phyloP scores from a whole-genome alignment of 106 monocot species.

The Allium cepa region DNA sequence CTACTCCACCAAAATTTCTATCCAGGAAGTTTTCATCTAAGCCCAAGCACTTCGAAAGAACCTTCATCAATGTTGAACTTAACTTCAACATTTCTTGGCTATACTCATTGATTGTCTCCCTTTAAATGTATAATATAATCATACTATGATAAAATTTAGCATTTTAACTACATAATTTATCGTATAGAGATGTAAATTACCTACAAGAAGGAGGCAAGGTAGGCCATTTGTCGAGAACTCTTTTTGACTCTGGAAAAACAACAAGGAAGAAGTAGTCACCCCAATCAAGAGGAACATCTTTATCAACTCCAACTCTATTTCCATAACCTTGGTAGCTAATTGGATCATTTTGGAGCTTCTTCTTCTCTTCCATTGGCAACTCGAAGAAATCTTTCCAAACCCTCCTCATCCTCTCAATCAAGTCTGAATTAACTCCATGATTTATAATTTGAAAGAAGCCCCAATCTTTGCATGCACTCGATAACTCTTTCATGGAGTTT shows the following conservation, averaged over 20 bases:
- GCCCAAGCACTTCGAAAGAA: slow-evolving; percentile 15
- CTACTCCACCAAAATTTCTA: slow-evolving; percentile 9
- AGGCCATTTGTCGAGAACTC: slow-evolving; percentile 26
- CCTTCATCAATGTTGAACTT: slow-evolving; percentile 11
- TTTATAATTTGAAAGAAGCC: slow-evolving; percentile 40
- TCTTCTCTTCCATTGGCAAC: slow-evolving; percentile 26
- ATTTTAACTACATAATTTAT: neutral
- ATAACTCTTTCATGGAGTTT: slow-evolving; percentile 13
- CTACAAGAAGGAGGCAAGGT: slow-evolving; percentile 13
- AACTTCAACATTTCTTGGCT: slow-evolving; percentile 19
- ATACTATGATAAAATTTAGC: neutral
- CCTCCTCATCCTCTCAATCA: slow-evolving; percentile 4
- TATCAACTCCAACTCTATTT: slow-evolving; percentile 33
- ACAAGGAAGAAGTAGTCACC: slow-evolving; percentile 36
- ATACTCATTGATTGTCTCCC: slow-evolving; percentile 22
- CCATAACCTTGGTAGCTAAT: slow-evolving; percentile 30
- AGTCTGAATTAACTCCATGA: slow-evolving; percentile 19
- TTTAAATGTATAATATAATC: neutral
- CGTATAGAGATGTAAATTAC: neutral
- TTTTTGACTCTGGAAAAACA: slow-evolving; percentile 4
- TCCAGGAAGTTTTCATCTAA: slow-evolving; percentile 12
- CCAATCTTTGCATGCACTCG: slow-evolving; percentile 35
- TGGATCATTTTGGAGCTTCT: slow-evolving; percentile 19
- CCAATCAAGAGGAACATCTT: slow-evolving; percentile 30
- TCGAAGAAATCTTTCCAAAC: slow-evolving; percentile 32